phyloP scores from a whole-genome alignment of 768 basidiomycete genomes.

The Leccinum barrowsii region DNA sequence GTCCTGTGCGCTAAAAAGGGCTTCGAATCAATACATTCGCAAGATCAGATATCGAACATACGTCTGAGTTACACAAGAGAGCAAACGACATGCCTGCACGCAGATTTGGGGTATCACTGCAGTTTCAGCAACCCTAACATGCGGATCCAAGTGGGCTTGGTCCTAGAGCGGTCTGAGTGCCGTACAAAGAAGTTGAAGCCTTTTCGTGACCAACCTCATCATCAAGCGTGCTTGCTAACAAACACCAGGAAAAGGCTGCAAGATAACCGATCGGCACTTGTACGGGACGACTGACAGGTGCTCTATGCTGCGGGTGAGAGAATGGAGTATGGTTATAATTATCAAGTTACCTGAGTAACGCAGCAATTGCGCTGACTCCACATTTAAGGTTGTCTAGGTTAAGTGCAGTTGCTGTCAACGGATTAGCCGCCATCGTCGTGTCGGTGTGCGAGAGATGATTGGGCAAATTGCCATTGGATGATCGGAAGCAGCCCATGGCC shows the following conservation, averaged over 20 bases:
- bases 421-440: conserved; percentile 36
- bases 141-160: conserved; percentile 48
- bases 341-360: conserved; percentile 49
- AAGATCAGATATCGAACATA: conserved; percentile 25
- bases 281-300: conserved; percentile 57
- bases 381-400: conserved; percentile 61
- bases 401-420: conserved; percentile 48
- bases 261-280: conserved; percentile 66
- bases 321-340: not conserved
- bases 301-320: conserved; percentile 33
- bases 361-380: conserved; percentile 46
- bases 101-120: conserved; percentile 44
- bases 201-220: conserved; percentile 33
- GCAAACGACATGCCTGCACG: conserved; percentile 49
- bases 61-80: conserved; percentile 49
- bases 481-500: conserved; percentile 1
- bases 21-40: not conserved
- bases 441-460: conserved; percentile 12
- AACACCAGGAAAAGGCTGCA: conserved; percentile 46
- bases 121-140: conserved; percentile 52
- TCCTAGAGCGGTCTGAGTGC: conserved; percentile 34
- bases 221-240: conserved; percentile 47
- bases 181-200: not conserved
- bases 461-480: conserved; percentile 9
- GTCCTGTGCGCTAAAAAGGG: conserved; percentile 42